These are phyloP conservation scores for Tylopilus subfusipes DNA, from an alignment of 768 basidiomycete genomes.

Conservation along the genomic window DNA sequence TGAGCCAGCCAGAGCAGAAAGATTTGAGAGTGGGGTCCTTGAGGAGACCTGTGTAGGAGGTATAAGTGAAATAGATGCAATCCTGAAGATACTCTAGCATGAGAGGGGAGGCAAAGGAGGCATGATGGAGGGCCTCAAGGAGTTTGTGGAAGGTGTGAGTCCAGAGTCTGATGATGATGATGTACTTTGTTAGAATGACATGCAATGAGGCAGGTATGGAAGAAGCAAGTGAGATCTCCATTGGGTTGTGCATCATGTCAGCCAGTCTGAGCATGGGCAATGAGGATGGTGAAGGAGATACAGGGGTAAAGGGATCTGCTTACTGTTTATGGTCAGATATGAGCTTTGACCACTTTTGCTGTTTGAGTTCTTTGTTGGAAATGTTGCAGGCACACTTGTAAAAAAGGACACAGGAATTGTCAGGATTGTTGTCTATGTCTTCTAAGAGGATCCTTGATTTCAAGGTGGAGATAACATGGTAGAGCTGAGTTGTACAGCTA, in stretches of 20 bases:
- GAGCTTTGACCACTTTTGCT: conserved; percentile 71
- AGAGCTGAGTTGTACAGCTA: conserved; percentile 74
- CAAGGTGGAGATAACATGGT: conserved; percentile 57
- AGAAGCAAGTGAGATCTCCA: conserved; percentile 81
- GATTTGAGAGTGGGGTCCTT: conserved; percentile 70
- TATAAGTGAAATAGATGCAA: conserved; percentile 93
- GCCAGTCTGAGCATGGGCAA: conserved; percentile 54
- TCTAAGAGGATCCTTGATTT: conserved; percentile 71
- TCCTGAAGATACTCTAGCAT: conserved; percentile 92
- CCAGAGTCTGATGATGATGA: conserved; percentile 93
- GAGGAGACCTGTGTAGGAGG: conserved; percentile 85
- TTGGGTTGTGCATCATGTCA: conserved; percentile 87
- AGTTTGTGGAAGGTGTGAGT: conserved; percentile 85
- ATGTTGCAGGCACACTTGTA: conserved; percentile 31
- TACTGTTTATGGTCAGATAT: conserved; percentile 83
- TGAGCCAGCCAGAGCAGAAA: conserved; percentile 90
- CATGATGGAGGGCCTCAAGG: conserved; percentile 85
- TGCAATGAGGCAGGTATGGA: conserved; percentile 85
- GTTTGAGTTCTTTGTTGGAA: conserved; percentile 58
- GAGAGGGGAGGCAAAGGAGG: conserved; percentile 58
- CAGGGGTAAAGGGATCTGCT: conserved; percentile 25
- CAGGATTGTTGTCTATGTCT: conserved; percentile 52
- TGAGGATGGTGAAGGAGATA: conserved; percentile 2
- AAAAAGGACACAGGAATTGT: conserved; percentile 35
- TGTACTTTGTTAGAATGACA: conserved; percentile 89